Evolutionary conservation across 805 yeast species (phyloP).

Genomic region (Gaillardinia entomophila): DNA sequence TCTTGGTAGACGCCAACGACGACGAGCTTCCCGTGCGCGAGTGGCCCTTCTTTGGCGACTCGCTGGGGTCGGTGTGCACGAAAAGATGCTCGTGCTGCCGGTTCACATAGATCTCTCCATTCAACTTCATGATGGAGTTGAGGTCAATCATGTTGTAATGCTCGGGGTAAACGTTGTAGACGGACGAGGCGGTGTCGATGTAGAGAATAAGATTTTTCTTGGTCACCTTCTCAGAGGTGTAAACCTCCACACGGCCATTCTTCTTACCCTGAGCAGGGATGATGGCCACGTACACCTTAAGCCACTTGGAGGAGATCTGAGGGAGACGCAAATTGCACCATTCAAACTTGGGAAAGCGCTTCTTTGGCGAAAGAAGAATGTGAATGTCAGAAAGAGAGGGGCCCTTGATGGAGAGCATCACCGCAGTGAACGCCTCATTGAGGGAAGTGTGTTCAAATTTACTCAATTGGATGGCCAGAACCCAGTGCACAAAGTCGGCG

Average conservation of each 20-base stretch:
- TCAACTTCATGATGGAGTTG: slow-evolving; percentile 49
- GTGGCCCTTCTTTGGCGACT: slow-evolving; percentile 3
- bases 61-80: slow-evolving; percentile 6
- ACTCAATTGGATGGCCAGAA: slow-evolving; percentile 47
- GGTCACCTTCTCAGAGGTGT: slow-evolving; percentile 40
- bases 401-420: slow-evolving; percentile 53
- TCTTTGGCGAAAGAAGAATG: slow-evolving; percentile 46
- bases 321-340: slow-evolving; percentile 63
- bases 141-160: slow-evolving; percentile 50
- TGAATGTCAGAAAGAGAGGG: slow-evolving; percentile 52
- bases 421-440: slow-evolving; percentile 63
- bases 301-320: slow-evolving; percentile 53
- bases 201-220: slow-evolving; percentile 51
- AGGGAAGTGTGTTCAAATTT: slow-evolving; percentile 52
- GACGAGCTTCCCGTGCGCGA: slow-evolving; percentile 12
- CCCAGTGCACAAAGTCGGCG: slow-evolving; percentile 29
- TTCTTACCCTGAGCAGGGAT: slow-evolving; percentile 41
- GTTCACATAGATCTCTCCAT: slow-evolving; percentile 50
- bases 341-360: slow-evolving; percentile 45
- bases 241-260: slow-evolving; percentile 50
- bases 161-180: slow-evolving; percentile 57
- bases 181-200: slow-evolving; percentile 37
- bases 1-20: slow-evolving; percentile 12
- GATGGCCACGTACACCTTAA: slow-evolving; percentile 46
- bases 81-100: slow-evolving; percentile 30